Evolutionary conservation across 2,329 filamentous ascomycete genomes (phyloP), one percentile per base, ranked within the genome.

Genomic region (Diaporthe sp.): DNA sequence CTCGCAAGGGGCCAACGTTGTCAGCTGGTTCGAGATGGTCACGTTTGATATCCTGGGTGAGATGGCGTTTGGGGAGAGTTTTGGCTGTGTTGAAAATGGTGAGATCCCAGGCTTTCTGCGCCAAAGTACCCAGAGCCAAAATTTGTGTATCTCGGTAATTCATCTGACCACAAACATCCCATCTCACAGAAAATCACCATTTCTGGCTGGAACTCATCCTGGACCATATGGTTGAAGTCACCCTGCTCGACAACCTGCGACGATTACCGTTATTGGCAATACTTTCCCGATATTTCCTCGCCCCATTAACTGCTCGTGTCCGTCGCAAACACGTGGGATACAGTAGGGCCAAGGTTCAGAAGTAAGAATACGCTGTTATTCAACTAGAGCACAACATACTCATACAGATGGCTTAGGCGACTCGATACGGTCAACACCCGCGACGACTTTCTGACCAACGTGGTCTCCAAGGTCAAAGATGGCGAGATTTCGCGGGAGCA

Each of bases 61-160:
- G 74, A 81, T 87, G 67, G 83, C 85, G 0, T 87, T 87, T 77
- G 86, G 85, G 5, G 82, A 86, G 72, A 81, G 82, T 2, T 86
- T 85, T 77, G 78, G 79, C 13, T 80, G 79, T 74, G 65, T 84
- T 17, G 75, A 80, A 39, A 76, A 72, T 58, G 81, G 82, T 80
- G 58, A 15, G 76, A 12, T 71, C 34, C 17, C 1, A 8, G 9
- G 4, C 2, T 5, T 6, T 4, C 58, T 37, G n/a, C 57, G 8
- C 8, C 28, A 28, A 25, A 25, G 19, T 13, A 51, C 17, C 6
- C 9, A 46, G 10, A 31, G 13, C 10, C 3, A 13, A 53, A 51
- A 0, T 9, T 25, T 15, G 10, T 25, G 19, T 34, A 4, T 58
- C 34, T 34, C 13, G 12, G 31, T 12, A 2, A 37, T 13, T 58